A percentile compares a stretch with the other conserved stretches of the same genome.
These are phyloP conservation scores for Phytophthora fragariae DNA, from an alignment of 352 stramenopile genomes.

Conservation along the genomic window DNA sequence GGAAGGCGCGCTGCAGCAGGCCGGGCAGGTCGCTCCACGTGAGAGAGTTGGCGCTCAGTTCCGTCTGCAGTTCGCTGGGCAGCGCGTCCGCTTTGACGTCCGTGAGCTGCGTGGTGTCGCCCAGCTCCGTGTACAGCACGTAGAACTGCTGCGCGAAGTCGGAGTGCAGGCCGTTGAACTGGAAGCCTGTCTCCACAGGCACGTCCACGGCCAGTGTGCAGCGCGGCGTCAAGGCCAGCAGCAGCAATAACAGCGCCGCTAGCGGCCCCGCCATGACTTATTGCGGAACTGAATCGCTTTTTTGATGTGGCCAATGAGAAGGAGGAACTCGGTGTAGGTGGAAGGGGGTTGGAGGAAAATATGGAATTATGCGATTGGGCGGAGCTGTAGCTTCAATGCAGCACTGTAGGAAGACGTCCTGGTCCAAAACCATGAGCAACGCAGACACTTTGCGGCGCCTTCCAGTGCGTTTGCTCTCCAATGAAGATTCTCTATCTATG, in stretches of 20 bases:
- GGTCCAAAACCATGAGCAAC: no score
- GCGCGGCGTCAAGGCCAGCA: slow-evolving; percentile 2
- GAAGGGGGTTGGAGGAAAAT: slow-evolving; percentile 2
- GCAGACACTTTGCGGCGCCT: no score
- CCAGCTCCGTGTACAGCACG: slow-evolving; percentile 46
- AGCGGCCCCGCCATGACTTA: not conserved
- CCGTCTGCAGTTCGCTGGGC: slow-evolving; percentile 35
- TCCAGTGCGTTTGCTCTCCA: no score
- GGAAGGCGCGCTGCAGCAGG: slow-evolving; percentile 65
- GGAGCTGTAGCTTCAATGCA: not conserved
- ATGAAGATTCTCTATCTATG: no score
- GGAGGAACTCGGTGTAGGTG: not conserved
- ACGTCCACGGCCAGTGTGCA: slow-evolving; percentile 36
- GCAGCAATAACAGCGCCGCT: slow-evolving; percentile 5
- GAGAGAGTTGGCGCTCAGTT: slow-evolving; percentile 49
- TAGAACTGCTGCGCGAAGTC: slow-evolving; percentile 81
- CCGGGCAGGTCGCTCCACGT: slow-evolving; percentile 58
- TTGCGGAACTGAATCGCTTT: slow-evolving; percentile 2
- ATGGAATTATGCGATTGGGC: not conserved
- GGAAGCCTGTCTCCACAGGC: slow-evolving; percentile 53
- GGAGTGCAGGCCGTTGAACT: slow-evolving; percentile 65
- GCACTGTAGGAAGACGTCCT: not conserved
- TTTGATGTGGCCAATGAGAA: not conserved
- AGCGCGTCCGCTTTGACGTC: slow-evolving; percentile 34
- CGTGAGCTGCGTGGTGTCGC: slow-evolving; percentile 39